Evolutionary conservation across 306 rosid genomes (phyloP).

Genomic region (Alnus rubra): DNA sequence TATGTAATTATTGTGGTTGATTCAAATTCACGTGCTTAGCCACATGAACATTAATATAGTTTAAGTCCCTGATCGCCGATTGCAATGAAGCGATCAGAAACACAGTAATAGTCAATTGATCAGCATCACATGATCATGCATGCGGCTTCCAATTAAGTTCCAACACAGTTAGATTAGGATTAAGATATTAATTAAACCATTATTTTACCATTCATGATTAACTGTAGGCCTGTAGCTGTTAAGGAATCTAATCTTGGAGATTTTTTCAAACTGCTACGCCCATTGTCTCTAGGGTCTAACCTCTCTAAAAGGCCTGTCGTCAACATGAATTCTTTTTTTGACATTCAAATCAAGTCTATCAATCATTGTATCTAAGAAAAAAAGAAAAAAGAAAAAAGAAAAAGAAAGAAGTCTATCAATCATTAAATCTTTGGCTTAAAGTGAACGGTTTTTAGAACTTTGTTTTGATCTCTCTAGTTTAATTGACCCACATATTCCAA

Average conservation of each 20-base stretch:
- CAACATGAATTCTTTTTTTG: not conserved
- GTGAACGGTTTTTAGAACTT: not conserved
- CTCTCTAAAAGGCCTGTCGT: not conserved
- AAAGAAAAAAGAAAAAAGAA: too few relatives aligned
- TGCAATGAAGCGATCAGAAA: slow-evolving; percentile 26
- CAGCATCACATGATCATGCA: slow-evolving; percentile 42
- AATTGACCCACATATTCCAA: not conserved
- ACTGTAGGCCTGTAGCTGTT: not conserved
- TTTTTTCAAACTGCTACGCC: not conserved
- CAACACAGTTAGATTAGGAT: slow-evolving; percentile 18
- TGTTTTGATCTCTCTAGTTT: not conserved
- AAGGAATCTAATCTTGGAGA: slow-evolving; percentile 9
- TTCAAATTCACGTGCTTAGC: slow-evolving; percentile 44
- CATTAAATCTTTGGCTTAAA: not conserved
- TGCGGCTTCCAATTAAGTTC: slow-evolving; percentile 39
- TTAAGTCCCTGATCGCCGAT: slow-evolving; percentile 29
- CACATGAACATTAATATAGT: slow-evolving; percentile 35
- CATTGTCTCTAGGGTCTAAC: not conserved
- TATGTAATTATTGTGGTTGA: slow-evolving; percentile 27
- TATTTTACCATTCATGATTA: slow-evolving; percentile 6
- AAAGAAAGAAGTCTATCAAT: not conserved
- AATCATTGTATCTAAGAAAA: not conserved
- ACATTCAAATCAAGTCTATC: not conserved
- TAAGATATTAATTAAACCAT: slow-evolving; percentile 13
- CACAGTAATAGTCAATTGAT: slow-evolving; percentile 26